Percentiles rank a stretch among this genome's conserved stretches.
Evolutionary conservation across 148 eudicot species (phyloP).

Genomic region (Camellia lanceoleosa): DNA sequence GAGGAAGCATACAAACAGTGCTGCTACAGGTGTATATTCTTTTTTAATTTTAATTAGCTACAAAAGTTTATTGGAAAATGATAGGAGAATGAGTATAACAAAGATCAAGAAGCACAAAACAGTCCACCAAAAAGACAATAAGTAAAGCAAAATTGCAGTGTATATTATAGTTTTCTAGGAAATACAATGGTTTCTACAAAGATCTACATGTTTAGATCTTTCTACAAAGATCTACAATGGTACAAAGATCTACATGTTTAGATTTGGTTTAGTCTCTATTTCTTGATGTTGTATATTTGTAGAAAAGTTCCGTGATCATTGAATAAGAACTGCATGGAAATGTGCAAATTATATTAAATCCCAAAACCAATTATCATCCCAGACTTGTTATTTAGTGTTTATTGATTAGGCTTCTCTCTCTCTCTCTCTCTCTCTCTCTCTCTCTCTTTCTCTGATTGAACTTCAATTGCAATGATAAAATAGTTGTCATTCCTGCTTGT

Average conservation of each 20-base stretch:
- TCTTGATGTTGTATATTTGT: not conserved
- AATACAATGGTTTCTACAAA: not conserved
- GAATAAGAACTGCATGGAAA: not conserved
- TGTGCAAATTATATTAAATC: not conserved
- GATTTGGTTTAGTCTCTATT: not conserved
- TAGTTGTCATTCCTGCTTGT: not conserved
- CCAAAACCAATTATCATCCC: not conserved
- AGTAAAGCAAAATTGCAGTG: conserved; percentile 21
- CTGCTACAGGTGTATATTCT: conserved; percentile 70
- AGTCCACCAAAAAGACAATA: too few species aligned
- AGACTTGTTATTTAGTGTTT: not conserved
- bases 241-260: not conserved
- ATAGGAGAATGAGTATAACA: too few species aligned
- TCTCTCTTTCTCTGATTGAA: not conserved
- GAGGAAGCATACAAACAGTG: conserved; percentile 91
- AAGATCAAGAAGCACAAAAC: too few species aligned
- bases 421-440: not conserved
- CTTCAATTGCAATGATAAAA: not conserved
- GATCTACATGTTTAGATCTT: not conserved
- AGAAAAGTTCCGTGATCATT: not conserved
- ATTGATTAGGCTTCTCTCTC: not conserved
- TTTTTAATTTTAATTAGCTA: too few species aligned
- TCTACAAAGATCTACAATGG: not conserved
- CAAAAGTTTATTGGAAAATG: too few species aligned
- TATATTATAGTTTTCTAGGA: not conserved